Evolutionary conservation across 129 eudicot species (phyloP), one percentile per base, ranked within the genome.

Genomic region (Apium graveolens): DNA sequence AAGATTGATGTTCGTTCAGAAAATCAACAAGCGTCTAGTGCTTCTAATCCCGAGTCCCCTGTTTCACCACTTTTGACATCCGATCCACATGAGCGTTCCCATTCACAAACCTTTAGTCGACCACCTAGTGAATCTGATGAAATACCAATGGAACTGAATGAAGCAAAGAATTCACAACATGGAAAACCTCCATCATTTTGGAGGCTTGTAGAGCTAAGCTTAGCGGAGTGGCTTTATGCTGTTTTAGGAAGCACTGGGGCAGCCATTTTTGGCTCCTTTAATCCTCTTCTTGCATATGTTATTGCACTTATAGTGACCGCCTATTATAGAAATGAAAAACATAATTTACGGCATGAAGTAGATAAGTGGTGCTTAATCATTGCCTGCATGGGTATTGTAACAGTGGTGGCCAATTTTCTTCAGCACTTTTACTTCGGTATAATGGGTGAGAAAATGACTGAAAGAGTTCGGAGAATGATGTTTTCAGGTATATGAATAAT

Each of bases 391-490:
- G 98, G 97, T 42, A 32, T 94, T 62, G 98, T 94, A 73, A 94
- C 97, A 43, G 93, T 94, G 79, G 82, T 94, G 65, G 98, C 98
- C 8, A 91, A 91, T 78, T 94, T 94, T 84, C 80, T 94, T 86
- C 97, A 91, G 86, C 98, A 94, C 81, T 94, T 94, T 80, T 93
- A 91, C 86, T 93, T 93, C 68, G 98, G 98, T 60, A 93, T 93
- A 77, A 93, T 93, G 98, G 98, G 98, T 31, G 98, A 93, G 87
- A 91, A 91, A 80, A 91, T 93, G 97, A 93, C 98, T 17, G 97
- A 89, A 84, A 86, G 98, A 71, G 96, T 93, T 79, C 81, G 98
- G 81, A 87, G 96, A 83, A 93, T 91, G 97, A 93, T 93, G 98
- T 93, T 93, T 84, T 93, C 98, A 78, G 98, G 98, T 94, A 82